These are phyloP conservation scores for Cucurbita pepo DNA, from an alignment of 306 rosid species.

Conservation along the genomic window DNA sequence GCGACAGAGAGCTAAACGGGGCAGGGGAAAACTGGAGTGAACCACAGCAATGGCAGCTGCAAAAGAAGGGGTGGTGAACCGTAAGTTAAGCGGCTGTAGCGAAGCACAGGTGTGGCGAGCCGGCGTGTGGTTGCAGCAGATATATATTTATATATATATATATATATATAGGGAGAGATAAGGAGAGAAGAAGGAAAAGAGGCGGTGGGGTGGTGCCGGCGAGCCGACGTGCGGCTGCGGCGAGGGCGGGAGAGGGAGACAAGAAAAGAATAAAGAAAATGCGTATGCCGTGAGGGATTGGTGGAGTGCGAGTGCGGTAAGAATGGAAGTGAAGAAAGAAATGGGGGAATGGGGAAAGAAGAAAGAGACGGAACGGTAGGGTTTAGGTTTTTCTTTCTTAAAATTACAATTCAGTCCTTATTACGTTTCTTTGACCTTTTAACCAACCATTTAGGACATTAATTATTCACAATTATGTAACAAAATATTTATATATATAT, in stretches of 20 bases:
- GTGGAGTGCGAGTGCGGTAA: not conserved
- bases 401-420: not conserved
- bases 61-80: not conserved
- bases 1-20: not conserved
- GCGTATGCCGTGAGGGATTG: too few species aligned
- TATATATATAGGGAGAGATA: not conserved
- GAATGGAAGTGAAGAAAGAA: not conserved
- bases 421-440: too few species aligned
- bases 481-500: too few species aligned
- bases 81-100: not conserved
- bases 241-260: not conserved
- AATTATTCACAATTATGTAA: too few species aligned
- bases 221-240: not conserved
- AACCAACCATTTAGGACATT: too few species aligned
- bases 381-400: not conserved
- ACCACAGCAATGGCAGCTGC: not conserved
- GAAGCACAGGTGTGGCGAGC: not conserved
- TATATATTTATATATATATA: too few species aligned
- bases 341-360: not conserved
- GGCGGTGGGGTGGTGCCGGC: not conserved
- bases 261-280: too few species aligned
- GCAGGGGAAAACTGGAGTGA: not conserved
- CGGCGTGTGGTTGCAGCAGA: not conserved
- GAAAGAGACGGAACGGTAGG: not conserved
- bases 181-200: not conserved